Conservation (phyloP, 2,329 filamentous ascomycete genomes). For the Macroventuria anomochaeta region DNA sequence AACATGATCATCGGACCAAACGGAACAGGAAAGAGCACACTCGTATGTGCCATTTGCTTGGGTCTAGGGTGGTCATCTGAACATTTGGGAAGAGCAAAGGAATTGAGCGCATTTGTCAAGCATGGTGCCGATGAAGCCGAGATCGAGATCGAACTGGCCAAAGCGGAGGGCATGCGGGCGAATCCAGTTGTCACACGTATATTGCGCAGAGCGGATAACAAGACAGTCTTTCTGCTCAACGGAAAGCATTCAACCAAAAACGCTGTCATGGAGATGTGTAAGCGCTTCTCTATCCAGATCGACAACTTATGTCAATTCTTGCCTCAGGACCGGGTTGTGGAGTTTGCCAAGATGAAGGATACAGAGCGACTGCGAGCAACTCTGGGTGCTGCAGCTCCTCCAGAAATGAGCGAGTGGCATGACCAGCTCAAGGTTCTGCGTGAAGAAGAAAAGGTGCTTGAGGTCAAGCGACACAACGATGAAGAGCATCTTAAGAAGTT, state of each 20-base stretch:
- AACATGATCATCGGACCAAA: conserved; percentile 99
- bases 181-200: conserved; percentile 79
- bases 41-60: conserved; percentile 95
- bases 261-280: conserved; percentile 70
- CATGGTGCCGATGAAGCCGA: conserved; percentile 77
- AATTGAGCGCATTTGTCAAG: conserved; percentile 90
- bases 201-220: conserved; percentile 84
- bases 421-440: conserved; percentile 74
- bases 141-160: conserved; percentile 90
- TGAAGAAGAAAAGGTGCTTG: conserved; percentile 69
- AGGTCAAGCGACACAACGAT: conserved; percentile 64
- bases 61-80: conserved; percentile 75
- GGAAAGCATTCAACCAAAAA: conserved; percentile 67
- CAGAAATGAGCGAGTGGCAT: conserved; percentile 82
- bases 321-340: conserved; percentile 92
- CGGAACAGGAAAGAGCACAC: conserved; percentile 94
- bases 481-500: conserved; percentile 69
- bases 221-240: conserved; percentile 79
- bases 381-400: conserved; percentile 82
- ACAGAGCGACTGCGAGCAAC: conserved; percentile 85
- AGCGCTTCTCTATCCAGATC: conserved; percentile 84
- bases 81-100: conserved; percentile 83
- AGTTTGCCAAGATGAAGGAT: conserved; percentile 85
- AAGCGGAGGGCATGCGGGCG: conserved; percentile 58
- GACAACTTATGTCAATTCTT: conserved; percentile 98